Conservation (phyloP, 345 rosid species). For the Euphorbia peplus region DNA sequence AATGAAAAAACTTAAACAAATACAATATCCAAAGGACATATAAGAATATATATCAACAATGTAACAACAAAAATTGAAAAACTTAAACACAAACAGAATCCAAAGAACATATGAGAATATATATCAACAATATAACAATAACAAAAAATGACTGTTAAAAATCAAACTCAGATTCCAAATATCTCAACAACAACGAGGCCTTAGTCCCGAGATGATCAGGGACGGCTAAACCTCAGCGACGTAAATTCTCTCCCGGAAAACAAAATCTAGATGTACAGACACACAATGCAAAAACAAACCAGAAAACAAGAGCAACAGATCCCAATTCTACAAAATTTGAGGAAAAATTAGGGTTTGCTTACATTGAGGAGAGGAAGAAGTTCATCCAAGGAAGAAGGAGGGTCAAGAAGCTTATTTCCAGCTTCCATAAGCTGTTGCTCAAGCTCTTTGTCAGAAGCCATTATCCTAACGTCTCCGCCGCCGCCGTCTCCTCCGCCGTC, state of each 20-base stretch:
- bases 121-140: too few relatives aligned
- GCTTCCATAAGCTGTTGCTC: slow-evolving; percentile 66
- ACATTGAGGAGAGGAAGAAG: slow-evolving; percentile 86
- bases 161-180: not conserved
- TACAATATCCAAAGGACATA: not conserved
- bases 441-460: slow-evolving; percentile 65
- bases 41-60: too few relatives aligned
- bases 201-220: too few relatives aligned
- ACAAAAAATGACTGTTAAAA: too few relatives aligned
- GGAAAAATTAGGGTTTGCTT: slow-evolving; percentile 24
- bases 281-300: not conserved
- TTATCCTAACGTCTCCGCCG: slow-evolving; percentile 3
- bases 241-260: not conserved
- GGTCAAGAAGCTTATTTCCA: slow-evolving; percentile 60
- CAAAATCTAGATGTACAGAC: not conserved
- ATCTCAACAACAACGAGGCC: too few relatives aligned
- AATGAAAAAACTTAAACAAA: not conserved
- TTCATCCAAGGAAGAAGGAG: slow-evolving; percentile 64
- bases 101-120: too few relatives aligned
- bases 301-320: not conserved
- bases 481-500: not conserved
- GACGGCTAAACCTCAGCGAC: too few relatives aligned
- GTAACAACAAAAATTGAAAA: too few relatives aligned
- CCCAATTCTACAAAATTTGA: not conserved
- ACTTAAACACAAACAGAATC: too few relatives aligned